These are phyloP conservation scores for Leavenworthia alabamica DNA, from an alignment of 345 rosid species.

Conservation along the genomic window DNA sequence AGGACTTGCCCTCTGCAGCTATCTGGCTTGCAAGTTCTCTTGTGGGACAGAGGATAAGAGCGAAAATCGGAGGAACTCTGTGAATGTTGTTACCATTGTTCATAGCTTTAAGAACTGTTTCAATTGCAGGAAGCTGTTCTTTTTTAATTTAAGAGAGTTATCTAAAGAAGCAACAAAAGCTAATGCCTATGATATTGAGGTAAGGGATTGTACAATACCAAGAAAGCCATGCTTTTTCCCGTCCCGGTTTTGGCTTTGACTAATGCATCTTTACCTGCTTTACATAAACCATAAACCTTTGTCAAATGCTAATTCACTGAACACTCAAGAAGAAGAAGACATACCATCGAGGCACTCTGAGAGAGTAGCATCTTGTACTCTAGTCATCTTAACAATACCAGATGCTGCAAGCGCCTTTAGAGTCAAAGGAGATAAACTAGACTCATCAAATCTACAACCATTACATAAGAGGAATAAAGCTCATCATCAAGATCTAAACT, in stretches of 20 bases:
- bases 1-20: slow-evolving; percentile 86
- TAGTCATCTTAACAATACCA: slow-evolving; percentile 80
- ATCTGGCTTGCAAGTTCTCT: slow-evolving; percentile 95
- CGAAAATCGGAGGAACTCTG: slow-evolving; percentile 46
- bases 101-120: slow-evolving; percentile 80
- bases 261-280: slow-evolving; percentile 81
- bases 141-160: slow-evolving; percentile 42
- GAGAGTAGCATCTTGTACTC: slow-evolving; percentile 80
- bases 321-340: not conserved
- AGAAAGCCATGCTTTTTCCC: slow-evolving; percentile 78
- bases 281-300: slow-evolving; percentile 7
- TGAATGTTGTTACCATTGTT: slow-evolving; percentile 27
- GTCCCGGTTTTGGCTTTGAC: slow-evolving; percentile 95
- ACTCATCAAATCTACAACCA: slow-evolving; percentile 66
- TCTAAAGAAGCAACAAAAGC: slow-evolving; percentile 26
- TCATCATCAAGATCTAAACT: slow-evolving; percentile 13
- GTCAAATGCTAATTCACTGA: slow-evolving; percentile 2
- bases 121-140: slow-evolving; percentile 99
- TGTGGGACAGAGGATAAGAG: slow-evolving; percentile 84
- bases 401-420: slow-evolving; percentile 67
- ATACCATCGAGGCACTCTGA: slow-evolving; percentile 70
- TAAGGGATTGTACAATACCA: slow-evolving; percentile 48
- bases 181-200: not conserved
- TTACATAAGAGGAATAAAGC: not conserved
- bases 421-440: slow-evolving; percentile 71